phyloP scores from a whole-genome alignment of 2,329 filamentous ascomycete species.

The Aspergillus sp. region DNA sequence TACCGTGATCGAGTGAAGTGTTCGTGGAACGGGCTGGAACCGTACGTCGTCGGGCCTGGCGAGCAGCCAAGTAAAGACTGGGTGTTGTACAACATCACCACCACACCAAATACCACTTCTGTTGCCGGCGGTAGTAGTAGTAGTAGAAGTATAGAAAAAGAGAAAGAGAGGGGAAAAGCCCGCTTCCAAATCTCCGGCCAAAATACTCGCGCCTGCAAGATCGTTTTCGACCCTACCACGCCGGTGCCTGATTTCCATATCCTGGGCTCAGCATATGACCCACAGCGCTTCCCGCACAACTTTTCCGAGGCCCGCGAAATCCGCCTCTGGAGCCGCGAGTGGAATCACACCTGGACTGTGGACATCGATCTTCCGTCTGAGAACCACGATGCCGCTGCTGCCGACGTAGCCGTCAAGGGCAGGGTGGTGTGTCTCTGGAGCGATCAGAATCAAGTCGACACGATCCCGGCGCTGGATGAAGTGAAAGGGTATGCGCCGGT shows the following conservation, averaged over 20 bases:
- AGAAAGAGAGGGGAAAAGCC: constrained; percentile 32
- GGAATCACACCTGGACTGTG: constrained; percentile 68
- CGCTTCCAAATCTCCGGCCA: constrained; percentile 59
- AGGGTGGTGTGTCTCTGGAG: constrained; percentile 75
- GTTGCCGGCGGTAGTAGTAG: too few relatives aligned
- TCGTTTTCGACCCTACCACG: constrained; percentile 61
- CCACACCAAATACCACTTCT: constrained; percentile 24
- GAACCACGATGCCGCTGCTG: constrained; percentile 16
- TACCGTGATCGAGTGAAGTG: constrained; percentile 49
- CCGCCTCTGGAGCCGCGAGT: constrained; percentile 73
- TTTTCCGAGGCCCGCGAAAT: constrained; percentile 59
- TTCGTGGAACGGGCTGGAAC: constrained; percentile 60
- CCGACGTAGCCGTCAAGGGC: constrained; percentile 46
- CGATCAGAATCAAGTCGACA: constrained; percentile 63
- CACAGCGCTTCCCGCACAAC: constrained; percentile 54
- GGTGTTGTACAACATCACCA: constrained; percentile 56
- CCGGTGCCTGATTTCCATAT: constrained; percentile 60
- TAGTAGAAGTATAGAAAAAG: background rate
- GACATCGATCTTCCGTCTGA: constrained; percentile 51
- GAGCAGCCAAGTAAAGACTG: constrained; percentile 46
- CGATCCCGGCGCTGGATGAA: constrained; percentile 79
- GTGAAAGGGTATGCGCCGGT: constrained; percentile 63
- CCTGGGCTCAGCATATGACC: constrained; percentile 47
- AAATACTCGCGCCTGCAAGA: constrained; percentile 70
- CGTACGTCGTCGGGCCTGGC: constrained; percentile 50